Percentiles rank a stretch among this genome's conserved stretches.
Conservation (phyloP, 768 basidiomycete species). For the Boletales sp. region DNA sequence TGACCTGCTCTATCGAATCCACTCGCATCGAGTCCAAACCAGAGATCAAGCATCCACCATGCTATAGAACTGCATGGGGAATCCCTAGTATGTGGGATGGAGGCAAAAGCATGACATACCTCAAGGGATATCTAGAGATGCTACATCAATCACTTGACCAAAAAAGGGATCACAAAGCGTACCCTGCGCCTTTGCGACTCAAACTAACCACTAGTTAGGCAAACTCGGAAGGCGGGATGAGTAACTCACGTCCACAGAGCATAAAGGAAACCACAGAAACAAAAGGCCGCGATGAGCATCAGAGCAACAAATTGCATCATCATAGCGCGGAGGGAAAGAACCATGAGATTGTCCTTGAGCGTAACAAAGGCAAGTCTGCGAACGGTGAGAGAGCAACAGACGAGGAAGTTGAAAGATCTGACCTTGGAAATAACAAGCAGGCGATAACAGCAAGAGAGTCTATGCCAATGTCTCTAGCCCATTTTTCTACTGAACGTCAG, state of each 20-base stretch:
- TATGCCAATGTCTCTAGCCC: constrained; percentile 69
- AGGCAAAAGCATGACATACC: constrained; percentile 26
- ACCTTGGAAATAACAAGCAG: constrained; percentile 87
- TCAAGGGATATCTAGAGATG: constrained; percentile 26
- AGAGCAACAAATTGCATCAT: constrained; percentile 82
- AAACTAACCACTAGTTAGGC: constrained; percentile 40
- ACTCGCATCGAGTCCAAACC: constrained; percentile 92
- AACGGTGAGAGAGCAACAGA: not conserved
- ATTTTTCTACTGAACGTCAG: constrained; percentile 40
- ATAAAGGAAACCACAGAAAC: constrained; percentile 90
- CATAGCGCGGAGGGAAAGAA: constrained; percentile 86
- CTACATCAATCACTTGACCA: constrained; percentile 9
- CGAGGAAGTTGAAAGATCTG: constrained; percentile 1
- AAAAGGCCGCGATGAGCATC: constrained; percentile 84
- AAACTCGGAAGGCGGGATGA: not conserved
- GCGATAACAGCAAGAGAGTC: constrained; percentile 89
- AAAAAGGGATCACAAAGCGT: constrained; percentile 15
- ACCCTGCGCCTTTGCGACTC: constrained; percentile 59
- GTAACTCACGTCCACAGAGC: constrained; percentile 84
- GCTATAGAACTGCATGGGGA: constrained; percentile 52
- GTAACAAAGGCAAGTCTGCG: constrained; percentile 88
- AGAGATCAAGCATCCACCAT: constrained; percentile 94
- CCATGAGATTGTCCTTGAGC: constrained; percentile 75
- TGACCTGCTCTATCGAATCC: constrained; percentile 82
- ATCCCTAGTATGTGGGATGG: not conserved